Evolutionary conservation across 805 yeast genomes (phyloP), one percentile per base, ranked within the genome.

Genomic region (Dipodascopsis uninucleata): DNA sequence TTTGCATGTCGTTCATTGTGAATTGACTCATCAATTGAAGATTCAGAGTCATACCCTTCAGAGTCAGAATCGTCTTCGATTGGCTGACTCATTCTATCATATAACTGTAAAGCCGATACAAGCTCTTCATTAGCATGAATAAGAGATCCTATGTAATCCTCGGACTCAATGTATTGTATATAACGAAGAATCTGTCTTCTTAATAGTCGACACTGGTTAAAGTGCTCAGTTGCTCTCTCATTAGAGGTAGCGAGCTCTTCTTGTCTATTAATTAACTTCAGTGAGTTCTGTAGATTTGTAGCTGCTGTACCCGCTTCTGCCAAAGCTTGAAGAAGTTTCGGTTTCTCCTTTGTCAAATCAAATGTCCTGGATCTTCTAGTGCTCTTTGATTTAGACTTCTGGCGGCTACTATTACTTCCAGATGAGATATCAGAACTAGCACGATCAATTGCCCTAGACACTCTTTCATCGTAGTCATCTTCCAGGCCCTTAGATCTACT

Each of bases 41-140:
- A 68, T 12, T 69, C 69, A 9, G 67, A 72, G 47, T 68, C 73
- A 5, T 62, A 64, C 20, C 66, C 69, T 14, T 69, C 71, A 9
- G 72, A 71, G 43, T 72, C 77, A 36, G 65, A 65, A 24, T 64
- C 69, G 28, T 60, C 59, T 24, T 67, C 74, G 9, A 70, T 42
- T 55, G 77, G 64, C 47, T 69, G 51, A 55, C 79, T 63, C 68
- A 69, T 63, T 37, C 74, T 72, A 47, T 89, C 95, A 61, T 78
- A 89, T 41, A 70, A 66, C 56, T 79, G 77, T 57, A 93, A 72
- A 0, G 88, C 82, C 3, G 69, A 69, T 5, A 93, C 94, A 49
- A 93, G 73, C 61, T 86, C 89, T 58, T 93, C 98, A 61, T 93
- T 93, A 35, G 96, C 94, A 56, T 78, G 82, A 46, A 93, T 78